A percentile compares a stretch with the other conserved stretches of the same genome.
Evolutionary conservation across 1,139 yeast species (phyloP).

Genomic region (Kurtzmaniella quercitrusa): DNA sequence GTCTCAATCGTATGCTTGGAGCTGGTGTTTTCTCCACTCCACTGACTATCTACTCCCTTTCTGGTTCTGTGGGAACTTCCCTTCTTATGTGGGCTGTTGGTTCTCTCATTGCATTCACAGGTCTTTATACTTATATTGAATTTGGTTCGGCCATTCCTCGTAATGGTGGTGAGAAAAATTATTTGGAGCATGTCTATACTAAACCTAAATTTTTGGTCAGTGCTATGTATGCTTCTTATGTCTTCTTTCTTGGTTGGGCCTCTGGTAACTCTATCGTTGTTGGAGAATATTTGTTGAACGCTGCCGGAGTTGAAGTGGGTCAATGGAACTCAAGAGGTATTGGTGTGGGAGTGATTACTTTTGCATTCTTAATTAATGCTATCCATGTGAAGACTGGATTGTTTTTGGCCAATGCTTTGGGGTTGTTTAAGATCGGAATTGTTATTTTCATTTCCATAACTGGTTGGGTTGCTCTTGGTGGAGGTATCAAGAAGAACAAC

Average conservation of each 20-base stretch:
- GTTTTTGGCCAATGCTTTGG: constrained; percentile 62
- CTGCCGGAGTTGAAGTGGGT: constrained; percentile 64
- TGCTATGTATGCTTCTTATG: constrained; percentile 73
- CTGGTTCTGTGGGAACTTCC: constrained; percentile 75
- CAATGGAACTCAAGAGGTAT: constrained; percentile 76
- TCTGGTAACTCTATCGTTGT: constrained; percentile 63
- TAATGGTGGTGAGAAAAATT: constrained; percentile 87
- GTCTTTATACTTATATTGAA: constrained; percentile 75
- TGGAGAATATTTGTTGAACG: constrained; percentile 53
- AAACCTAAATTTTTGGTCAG: constrained; percentile 68
- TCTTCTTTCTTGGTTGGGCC: constrained; percentile 80
- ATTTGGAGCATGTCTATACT: constrained; percentile 66
- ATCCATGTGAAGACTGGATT: constrained; percentile 62
- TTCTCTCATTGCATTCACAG: constrained; percentile 66
- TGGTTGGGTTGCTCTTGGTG: constrained; percentile 81
- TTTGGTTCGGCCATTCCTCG: constrained; percentile 81
- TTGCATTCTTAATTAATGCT: constrained; percentile 65
- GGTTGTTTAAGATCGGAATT: constrained; percentile 66
- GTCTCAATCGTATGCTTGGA: constrained; percentile 80
- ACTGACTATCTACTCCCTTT: constrained; percentile 62
- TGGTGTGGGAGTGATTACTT: constrained; percentile 70
- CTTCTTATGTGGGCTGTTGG: constrained; percentile 77
- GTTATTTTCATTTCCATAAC: constrained; percentile 65
- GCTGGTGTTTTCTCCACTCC: constrained; percentile 87
- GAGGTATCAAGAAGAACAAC: constrained; percentile 51